Evolutionary conservation across 495 filamentous ascomycete species (phyloP).

Genomic region (Aspergillus biplanus): DNA sequence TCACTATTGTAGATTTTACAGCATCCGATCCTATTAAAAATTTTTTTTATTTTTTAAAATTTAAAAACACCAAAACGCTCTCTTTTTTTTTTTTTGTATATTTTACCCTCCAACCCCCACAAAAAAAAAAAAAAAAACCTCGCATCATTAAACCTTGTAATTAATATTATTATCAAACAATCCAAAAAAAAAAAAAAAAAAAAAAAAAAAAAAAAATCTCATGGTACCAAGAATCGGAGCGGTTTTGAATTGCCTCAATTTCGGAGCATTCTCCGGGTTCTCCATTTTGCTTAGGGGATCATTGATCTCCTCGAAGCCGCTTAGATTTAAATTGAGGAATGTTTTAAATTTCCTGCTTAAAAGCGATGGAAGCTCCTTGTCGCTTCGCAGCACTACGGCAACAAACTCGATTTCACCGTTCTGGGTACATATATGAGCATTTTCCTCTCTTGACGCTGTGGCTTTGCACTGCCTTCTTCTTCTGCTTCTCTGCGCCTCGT

Average conservation of each 20-base stretch:
- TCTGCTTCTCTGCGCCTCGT: background rate
- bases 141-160: too few relatives aligned
- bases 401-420: too few relatives aligned
- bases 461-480: background rate
- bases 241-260: background rate
- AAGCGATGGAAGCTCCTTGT: background rate
- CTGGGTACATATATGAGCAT: background rate
- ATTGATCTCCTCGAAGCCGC: background rate
- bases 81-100: too few relatives aligned
- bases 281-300: background rate
- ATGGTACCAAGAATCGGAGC: background rate
- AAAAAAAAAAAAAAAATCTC: background rate
- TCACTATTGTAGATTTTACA: too few relatives aligned
- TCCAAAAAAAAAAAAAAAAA: background rate
- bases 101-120: too few relatives aligned
- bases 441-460: background rate
- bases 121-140: too few relatives aligned
- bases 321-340: background rate
- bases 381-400: background rate
- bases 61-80: too few relatives aligned
- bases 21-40: too few relatives aligned
- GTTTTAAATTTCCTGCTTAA: background rate
- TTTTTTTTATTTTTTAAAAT: too few relatives aligned
- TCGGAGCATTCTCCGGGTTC: slow-evolving; percentile 5
- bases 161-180: too few relatives aligned